These are phyloP conservation scores for Paraconiothyrium brasiliense DNA, from an alignment of 2,329 filamentous ascomycete species.

Conservation along the genomic window DNA sequence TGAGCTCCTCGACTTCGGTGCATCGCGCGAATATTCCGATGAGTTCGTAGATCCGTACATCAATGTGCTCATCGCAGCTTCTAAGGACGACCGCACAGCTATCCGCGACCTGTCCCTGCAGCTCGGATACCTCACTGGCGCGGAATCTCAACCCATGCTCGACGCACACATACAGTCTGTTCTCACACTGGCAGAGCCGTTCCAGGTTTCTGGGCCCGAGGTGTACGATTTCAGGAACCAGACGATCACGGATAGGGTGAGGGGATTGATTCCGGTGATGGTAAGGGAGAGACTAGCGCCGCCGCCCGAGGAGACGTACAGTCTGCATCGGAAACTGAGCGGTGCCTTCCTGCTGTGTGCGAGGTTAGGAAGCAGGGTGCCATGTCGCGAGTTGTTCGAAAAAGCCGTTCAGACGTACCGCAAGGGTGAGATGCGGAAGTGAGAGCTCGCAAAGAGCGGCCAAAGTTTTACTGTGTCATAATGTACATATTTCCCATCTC, in stretches of 20 bases:
- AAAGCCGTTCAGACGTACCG: conserved; percentile 57
- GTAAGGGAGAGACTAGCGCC: conserved; percentile 86
- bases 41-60: conserved; percentile 84
- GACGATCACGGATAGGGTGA: conserved; percentile 94
- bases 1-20: conserved; percentile 95
- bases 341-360: conserved; percentile 95
- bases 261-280: conserved; percentile 91
- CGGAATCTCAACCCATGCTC: conserved; percentile 85
- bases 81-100: conserved; percentile 70
- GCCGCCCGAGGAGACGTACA: conserved; percentile 97
- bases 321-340: conserved; percentile 91
- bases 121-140: conserved; percentile 91
- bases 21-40: conserved; percentile 83
- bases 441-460: conserved; percentile 5
- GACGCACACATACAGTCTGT: conserved; percentile 90
- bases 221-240: conserved; percentile 93
- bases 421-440: conserved; percentile 21
- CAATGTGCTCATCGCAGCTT: conserved; percentile 80
- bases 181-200: conserved; percentile 90
- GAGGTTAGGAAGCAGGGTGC: conserved; percentile 81
- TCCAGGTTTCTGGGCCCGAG: conserved; percentile 75
- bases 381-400: conserved; percentile 82
- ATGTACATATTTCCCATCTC: neutral
- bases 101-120: conserved; percentile 75
- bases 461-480: neutral